Conservation (phyloP, 805 yeast species). For the Candida odintsovae region DNA sequence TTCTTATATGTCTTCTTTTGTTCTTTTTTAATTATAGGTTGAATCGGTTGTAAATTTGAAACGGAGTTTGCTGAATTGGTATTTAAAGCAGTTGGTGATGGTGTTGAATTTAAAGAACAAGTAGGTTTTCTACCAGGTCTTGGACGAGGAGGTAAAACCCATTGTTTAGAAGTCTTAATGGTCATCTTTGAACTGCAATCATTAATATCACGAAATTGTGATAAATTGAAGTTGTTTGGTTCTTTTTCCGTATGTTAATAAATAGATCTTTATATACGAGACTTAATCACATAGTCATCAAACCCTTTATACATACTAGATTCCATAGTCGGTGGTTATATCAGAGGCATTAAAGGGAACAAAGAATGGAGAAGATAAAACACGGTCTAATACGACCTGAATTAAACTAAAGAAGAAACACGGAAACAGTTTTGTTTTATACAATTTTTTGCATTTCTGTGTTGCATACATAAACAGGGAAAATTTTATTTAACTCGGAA, state of each 20-base stretch:
- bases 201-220: conserved; percentile 8
- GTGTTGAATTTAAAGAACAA: background rate
- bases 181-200: conserved; percentile 14
- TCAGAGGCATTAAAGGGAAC: background rate
- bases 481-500: conserved; percentile 1
- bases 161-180: conserved; percentile 63
- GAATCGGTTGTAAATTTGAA: background rate
- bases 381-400: background rate
- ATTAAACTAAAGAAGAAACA: background rate
- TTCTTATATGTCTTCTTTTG: conserved; percentile 2
- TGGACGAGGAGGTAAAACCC: conserved; percentile 85
- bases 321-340: background rate
- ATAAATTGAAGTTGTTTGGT: conserved; percentile 13
- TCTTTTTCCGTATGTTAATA: background rate
- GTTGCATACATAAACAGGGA: conserved; percentile 1
- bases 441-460: background rate
- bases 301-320: background rate
- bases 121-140: conserved; percentile 64
- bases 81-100: background rate
- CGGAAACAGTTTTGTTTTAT: background rate
- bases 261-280: background rate
- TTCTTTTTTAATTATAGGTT: conserved; percentile 2
- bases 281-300: background rate
- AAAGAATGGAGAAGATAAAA: background rate
- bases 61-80: background rate